phyloP scores from a whole-genome alignment of 352 stramenopile species.

The Phytophthora pistaciae region DNA sequence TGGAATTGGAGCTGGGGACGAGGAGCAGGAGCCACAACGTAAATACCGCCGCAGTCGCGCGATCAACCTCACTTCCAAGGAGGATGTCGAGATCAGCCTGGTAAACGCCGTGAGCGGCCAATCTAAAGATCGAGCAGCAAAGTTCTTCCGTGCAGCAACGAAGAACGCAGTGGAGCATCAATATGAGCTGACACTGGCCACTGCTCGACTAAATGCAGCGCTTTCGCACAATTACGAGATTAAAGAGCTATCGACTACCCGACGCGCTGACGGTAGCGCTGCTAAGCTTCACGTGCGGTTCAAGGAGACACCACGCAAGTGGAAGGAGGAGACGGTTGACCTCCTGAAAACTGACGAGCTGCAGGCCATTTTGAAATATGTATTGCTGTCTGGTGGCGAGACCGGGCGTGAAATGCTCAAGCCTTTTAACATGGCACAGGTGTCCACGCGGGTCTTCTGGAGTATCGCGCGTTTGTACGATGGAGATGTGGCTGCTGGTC shows the following conservation, averaged over 20 bases:
- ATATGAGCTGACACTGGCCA: slow-evolving; percentile 82
- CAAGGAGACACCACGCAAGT: slow-evolving; percentile 83
- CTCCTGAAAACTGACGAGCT: slow-evolving; percentile 75
- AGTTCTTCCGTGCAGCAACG: slow-evolving; percentile 85
- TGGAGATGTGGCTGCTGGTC: slow-evolving; percentile 71
- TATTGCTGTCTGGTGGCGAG: slow-evolving; percentile 81
- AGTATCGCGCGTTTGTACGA: slow-evolving; percentile 81
- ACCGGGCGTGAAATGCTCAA: slow-evolving; percentile 90
- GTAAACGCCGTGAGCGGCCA: slow-evolving; percentile 70
- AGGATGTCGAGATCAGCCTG: slow-evolving; percentile 74
- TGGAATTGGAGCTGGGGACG: not conserved
- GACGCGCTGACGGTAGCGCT: slow-evolving; percentile 28
- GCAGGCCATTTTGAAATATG: slow-evolving; percentile 83
- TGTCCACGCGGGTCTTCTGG: slow-evolving; percentile 89
- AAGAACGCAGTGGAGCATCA: slow-evolving; percentile 84
- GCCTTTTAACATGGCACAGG: slow-evolving; percentile 91
- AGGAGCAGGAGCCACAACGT: slow-evolving; percentile 32
- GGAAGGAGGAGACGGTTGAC: slow-evolving; percentile 80
- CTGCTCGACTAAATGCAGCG: slow-evolving; percentile 74
- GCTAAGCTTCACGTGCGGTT: slow-evolving; percentile 79
- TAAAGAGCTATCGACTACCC: slow-evolving; percentile 37
- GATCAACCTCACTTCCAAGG: slow-evolving; percentile 80
- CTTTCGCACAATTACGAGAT: slow-evolving; percentile 72
- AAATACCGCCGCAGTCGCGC: slow-evolving; percentile 65
- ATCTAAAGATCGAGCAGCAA: slow-evolving; percentile 62